These are phyloP conservation scores for Tricholoma hemisulphureum DNA, from an alignment of 768 basidiomycete species.

Conservation along the genomic window DNA sequence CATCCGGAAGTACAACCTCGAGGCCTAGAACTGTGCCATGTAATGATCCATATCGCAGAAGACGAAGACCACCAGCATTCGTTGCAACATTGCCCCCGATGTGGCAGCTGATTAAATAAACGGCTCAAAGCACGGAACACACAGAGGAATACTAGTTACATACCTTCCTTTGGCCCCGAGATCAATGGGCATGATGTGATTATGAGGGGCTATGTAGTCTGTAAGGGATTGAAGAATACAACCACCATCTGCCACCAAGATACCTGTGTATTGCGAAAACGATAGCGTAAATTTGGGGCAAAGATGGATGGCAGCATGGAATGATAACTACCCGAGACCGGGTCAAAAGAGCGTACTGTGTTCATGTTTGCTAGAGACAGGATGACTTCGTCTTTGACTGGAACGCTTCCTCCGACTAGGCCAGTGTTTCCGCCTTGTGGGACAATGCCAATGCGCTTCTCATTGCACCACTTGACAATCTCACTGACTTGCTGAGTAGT, in stretches of 20 bases:
- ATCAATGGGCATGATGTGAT: constrained; percentile 96
- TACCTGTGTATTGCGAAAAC: constrained; percentile 48
- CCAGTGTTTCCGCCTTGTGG: constrained; percentile 99
- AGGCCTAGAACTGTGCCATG: constrained; percentile 94
- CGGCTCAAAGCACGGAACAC: neutral
- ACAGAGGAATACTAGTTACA: constrained; percentile 14
- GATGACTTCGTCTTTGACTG: constrained; percentile 83
- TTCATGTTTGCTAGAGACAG: constrained; percentile 83
- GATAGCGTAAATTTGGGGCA: neutral
- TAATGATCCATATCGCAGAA: constrained; percentile 91
- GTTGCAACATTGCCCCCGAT: constrained; percentile 97
- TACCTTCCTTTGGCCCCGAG: constrained; percentile 95
- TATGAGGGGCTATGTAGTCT: constrained; percentile 79
- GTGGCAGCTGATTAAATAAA: constrained; percentile 66
- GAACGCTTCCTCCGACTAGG: constrained; percentile 93
- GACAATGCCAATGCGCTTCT: constrained; percentile 81
- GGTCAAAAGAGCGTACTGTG: constrained; percentile 77
- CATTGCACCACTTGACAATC: constrained; percentile 84
- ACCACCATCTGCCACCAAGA: constrained; percentile 91
- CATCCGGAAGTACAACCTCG: constrained; percentile 94
- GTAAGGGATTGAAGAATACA: constrained; percentile 88
- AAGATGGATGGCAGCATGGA: constrained; percentile 11
- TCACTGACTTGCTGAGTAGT: constrained; percentile 84
- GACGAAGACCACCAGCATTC: constrained; percentile 94
- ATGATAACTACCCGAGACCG: constrained; percentile 63